Evolutionary conservation across 192 early-diverging fungal genomes (phyloP), one percentile per base, ranked within the genome.

Genomic region (Coemansia sp.): DNA sequence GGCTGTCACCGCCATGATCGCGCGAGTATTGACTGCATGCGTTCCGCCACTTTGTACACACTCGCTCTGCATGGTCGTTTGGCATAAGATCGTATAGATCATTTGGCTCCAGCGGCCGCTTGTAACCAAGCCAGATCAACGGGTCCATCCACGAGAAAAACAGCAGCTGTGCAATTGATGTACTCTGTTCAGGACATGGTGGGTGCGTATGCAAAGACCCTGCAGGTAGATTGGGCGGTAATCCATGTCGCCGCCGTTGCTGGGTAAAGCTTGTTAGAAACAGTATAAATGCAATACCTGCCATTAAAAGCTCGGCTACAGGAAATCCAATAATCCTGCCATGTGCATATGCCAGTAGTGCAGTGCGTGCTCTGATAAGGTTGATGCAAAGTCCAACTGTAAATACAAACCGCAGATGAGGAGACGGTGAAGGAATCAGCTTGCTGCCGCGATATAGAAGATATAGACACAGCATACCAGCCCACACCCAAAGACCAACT

Each of bases 141-240:
- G 84, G 88, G 63, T 82, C 84, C 52, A 87, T 79, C 88, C 87
- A 91, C 39, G 75, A 72, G 31, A 88, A 89, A 51, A 84, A 84
- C 46, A 91, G 61, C 8, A 67, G 67, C 52, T 88, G 88, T n/a
- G 87, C 63, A 22, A 85, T 59, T 32, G 85, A 85, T 27, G 89
- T 84, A 2, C 73, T 84, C 31, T 50, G 61, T 56, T 90, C 86
- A 3, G 88, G 88, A n/a, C 74, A 70, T 10, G 68, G 68, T 54
- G 78, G 78, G 5, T 64, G 61, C 9, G 33, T 59, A 2, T 56
- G 60, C 0, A 70, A 54, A 0, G 60, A 33, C 21, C 67, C 64
- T 14, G 61, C 56, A 2, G 70, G 73, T 27, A 70, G 30, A 58
- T 70, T 46, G 8, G 74, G 58, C 2, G 70, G 68, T 33, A 72